A percentile compares a stretch with the other conserved stretches of the same genome.
Evolutionary conservation across 257 asterid species (phyloP).

Genomic region (Nicotiana tabacum): DNA sequence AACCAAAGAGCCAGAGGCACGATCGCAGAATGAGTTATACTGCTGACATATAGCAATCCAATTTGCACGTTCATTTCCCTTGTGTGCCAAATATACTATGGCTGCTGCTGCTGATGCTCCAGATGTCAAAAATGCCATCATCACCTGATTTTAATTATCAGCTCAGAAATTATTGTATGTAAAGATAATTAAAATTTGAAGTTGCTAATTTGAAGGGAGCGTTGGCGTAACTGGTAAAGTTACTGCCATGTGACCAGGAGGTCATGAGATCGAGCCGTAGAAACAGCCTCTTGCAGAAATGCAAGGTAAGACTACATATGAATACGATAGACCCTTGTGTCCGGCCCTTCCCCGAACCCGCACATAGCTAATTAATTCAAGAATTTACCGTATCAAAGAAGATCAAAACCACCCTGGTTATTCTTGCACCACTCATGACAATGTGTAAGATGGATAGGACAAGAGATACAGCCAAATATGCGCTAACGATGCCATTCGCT

Average conservation of each 20-base stretch:
- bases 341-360: no score
- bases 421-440: constrained; percentile 41
- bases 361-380: not conserved
- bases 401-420: constrained; percentile 51
- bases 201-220: not conserved
- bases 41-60: constrained; percentile 60
- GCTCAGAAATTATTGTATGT: not conserved
- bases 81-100: constrained; percentile 59
- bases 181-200: not conserved
- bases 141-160: constrained; percentile 26
- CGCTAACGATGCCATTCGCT: constrained; percentile 47
- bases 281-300: no score
- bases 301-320: no score
- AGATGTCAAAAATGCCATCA: constrained; percentile 48
- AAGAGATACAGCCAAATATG: constrained; percentile 60
- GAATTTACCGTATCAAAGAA: constrained; percentile 52
- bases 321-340: no score
- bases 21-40: constrained; percentile 54
- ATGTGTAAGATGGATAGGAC: constrained; percentile 61
- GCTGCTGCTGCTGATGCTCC: constrained; percentile 86
- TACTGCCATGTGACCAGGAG: no score
- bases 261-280: no score
- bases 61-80: constrained; percentile 45
- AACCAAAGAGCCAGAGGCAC: constrained; percentile 69
- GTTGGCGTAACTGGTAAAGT: no score